Base-by-base conservation (phyloP, 176 grass and related monocot genomes). In the Paspalum vaginatum region DNA sequence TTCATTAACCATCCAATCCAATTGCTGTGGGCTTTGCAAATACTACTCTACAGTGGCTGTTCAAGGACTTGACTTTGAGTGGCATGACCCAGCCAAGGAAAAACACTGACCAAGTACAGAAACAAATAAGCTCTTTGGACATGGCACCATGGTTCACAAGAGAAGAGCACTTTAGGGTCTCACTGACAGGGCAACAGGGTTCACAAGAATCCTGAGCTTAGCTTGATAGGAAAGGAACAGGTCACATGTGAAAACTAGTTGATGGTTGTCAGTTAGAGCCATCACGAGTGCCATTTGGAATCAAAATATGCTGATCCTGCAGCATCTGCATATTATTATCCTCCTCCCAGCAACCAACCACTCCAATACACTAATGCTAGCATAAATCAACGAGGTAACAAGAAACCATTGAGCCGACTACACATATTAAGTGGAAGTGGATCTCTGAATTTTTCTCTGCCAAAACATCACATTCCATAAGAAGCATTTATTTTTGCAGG, bases 141-240 rank as follows among this genome's bases (percentile, higher is more conserved):
- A 9, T 57, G 12, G 42, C 24, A 68, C 42, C 27, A 21, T 69
- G 15, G n/a, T 59, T n/a, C 5, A 45, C 18, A 2, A 26, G 51
- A 40, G 2, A 68, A 53, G 60, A 54, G 55, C 46, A 77, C 85
- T 71, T 53, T 5, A 24, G 61, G 62, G 9, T 26, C 5, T 25
- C 56, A 12, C 22, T 54, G 16, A 63, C 73, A 50, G 3, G 61
- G 20, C 47, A 21, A 17, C 32, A 73, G 12, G 25, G 74, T 61
- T 88, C 86, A 84, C 86, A 74, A 44, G 81, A 88, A 79, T 46
- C 61, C 80, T 48, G 67, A 66, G 43, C 32, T 51, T 51, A 52
- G 57, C 52, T 52, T 50, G n/a, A 58, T 67, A 60, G 43, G 70
- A 79, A 88, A 88, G 50, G 50, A 60, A 43, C 42, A 59, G 0